Base-by-base conservation (phyloP, 768 basidiomycete species). In the Naematelia encephala region DNA sequence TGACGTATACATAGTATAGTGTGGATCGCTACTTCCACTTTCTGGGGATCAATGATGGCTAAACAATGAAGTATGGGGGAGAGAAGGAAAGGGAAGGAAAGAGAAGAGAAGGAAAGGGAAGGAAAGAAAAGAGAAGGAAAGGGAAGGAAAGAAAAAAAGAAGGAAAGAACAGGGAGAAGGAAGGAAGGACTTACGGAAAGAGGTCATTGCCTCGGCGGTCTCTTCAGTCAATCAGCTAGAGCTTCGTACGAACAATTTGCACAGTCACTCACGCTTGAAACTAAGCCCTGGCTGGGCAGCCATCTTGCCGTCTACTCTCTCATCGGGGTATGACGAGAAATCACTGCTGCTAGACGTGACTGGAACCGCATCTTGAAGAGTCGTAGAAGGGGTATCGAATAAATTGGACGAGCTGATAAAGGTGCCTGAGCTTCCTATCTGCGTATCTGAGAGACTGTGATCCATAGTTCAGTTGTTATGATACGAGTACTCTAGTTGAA, bases 11-110 rank as follows among this genome's bases (percentile, higher is more conserved):
- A 96, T 4, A 98, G 83, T 61, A 98, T 90, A 2, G 87, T 87
- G 72, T 97, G 93, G 60, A 96, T 86, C 10, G 90, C 89, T 27
- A 93, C 89, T 73, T 98, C 94, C 66, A 98, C 94, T 98, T n/a
- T n/a, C n/a, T n/a, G 57, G n/a, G 12, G 13, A n/a, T 50, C 26
- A 50, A 26, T 43, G 39, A 43, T 43, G 12, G 39, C 19, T 43
- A 43, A 12, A 19, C 5, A 51, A 25, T 34, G 14, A 27, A n/a
- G 16, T n/a, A n/a, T n/a, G n/a, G n/a, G n/a, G n/a, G n/a, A n/a
- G n/a, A n/a, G n/a, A n/a, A n/a, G n/a, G n/a, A n/a, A n/a, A n/a
- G n/a, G n/a, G n/a, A n/a, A n/a, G n/a, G n/a, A n/a, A n/a, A n/a
- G n/a, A n/a, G n/a, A n/a, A n/a, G n/a, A n/a, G n/a, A n/a, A n/a